Conservation (phyloP, 179 eudicot genomes). For the Heliamphora pulchella region DNA sequence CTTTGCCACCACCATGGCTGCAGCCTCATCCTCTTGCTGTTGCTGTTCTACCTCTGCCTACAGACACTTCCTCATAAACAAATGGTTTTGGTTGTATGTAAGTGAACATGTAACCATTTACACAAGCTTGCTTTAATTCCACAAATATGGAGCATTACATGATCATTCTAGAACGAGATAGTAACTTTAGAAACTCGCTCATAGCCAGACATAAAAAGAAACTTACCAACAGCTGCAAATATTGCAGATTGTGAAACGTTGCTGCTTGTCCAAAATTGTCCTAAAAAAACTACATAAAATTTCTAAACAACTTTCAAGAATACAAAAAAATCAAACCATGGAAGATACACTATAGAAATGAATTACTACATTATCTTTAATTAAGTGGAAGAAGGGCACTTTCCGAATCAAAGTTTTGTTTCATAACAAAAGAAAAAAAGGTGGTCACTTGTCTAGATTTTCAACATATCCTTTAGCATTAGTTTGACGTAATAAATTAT, state of each 20-base stretch:
- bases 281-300: too few species aligned
- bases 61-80: constrained; percentile 2
- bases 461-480: too few species aligned
- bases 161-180: not conserved
- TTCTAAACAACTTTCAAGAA: not conserved
- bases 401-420: not conserved
- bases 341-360: too few species aligned
- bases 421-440: too few species aligned
- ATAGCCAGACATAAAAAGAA: not conserved
- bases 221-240: not conserved
- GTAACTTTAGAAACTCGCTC: not conserved
- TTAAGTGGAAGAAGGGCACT: not conserved
- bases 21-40: constrained; percentile 25
- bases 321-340: not conserved
- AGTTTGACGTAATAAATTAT: too few species aligned
- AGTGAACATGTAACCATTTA: not conserved
- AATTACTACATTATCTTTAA: too few species aligned
- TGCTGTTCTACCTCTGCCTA: constrained; percentile 29
- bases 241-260: not conserved
- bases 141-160: not conserved
- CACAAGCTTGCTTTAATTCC: not conserved
- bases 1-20: constrained; percentile 25
- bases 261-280: not conserved
- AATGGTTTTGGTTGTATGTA: not conserved
- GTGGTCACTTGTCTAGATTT: too few species aligned